A percentile compares a stretch with the other conserved stretches of the same genome.
Conservation (phyloP, 805 yeast species). For the Zygotorulaspora danielsina region DNA sequence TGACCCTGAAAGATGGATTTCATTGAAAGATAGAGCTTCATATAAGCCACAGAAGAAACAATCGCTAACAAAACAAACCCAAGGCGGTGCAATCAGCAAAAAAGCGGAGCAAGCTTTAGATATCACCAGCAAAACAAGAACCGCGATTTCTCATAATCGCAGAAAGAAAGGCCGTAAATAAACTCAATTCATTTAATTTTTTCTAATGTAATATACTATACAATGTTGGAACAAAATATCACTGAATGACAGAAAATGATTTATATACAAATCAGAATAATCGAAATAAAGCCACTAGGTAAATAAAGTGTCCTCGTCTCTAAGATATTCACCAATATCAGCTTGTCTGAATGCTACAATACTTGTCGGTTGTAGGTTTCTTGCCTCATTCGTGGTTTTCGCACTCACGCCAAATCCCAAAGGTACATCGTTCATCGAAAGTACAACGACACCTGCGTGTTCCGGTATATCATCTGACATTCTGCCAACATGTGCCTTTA, state of each 20-base stretch:
- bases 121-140: slow-evolving; percentile 15
- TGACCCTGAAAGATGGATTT: slow-evolving; percentile 87
- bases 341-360: slow-evolving; percentile 96
- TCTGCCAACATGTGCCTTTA: slow-evolving; percentile 94
- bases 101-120: slow-evolving; percentile 32
- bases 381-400: slow-evolving; percentile 82
- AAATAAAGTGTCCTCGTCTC: slow-evolving; percentile 95
- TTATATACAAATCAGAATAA: background rate
- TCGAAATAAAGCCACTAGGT: slow-evolving; percentile 43
- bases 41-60: slow-evolving; percentile 70
- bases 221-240: slow-evolving; percentile 2
- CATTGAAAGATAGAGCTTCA: slow-evolving; percentile 76
- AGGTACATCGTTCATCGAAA: slow-evolving; percentile 87
- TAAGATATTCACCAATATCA: slow-evolving; percentile 94
- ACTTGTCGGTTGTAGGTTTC: slow-evolving; percentile 85
- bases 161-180: slow-evolving; percentile 29
- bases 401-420: slow-evolving; percentile 95
- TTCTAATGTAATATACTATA: slow-evolving; percentile 11
- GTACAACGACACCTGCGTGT: slow-evolving; percentile 92
- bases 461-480: slow-evolving; percentile 98
- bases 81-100: slow-evolving; percentile 55
- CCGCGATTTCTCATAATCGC: background rate
- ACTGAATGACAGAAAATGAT: background rate
- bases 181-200: slow-evolving; percentile 1
- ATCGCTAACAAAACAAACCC: slow-evolving; percentile 47